Evolutionary conservation across 2,329 filamentous ascomycete genomes (phyloP), one percentile per base, ranked within the genome.

Genomic region (Cercospora citrullina): DNA sequence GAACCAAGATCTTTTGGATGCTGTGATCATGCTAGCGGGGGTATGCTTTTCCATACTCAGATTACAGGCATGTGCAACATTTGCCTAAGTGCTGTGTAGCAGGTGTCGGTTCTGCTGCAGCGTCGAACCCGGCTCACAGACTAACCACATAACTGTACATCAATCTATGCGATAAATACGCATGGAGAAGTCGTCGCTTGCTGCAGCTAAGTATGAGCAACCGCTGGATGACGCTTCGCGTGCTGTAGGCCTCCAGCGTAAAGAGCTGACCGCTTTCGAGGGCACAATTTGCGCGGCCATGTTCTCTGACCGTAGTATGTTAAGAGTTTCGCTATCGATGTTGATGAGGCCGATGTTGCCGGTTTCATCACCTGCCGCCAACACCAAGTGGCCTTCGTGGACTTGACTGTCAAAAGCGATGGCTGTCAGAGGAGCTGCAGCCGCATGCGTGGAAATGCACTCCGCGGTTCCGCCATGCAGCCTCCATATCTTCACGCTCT

Each of bases 401-500:
- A 53, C 26, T 39, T 55, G 30, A 4, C 36, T 48, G 48, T 26
- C 59, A 67, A 79, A 80, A 10, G 76, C 71, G 1, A 80, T 71
- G 10, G 79, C 77, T 5, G 79, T 80, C 36, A 78, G 75, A 6
- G 79, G 65, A 8, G 71, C 71, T 4, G 66, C 59, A 14, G 74
- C 71, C 2, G 77, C 28, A 18, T 79, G 68, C 1, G 72, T 75
- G 8, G 71, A 36, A 10, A 73, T 68, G 65, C 70, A 75, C 5
- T 75, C 69, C 1, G 69, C 69, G 4, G 68, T 68, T 4, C 65
- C 70, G 3, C 67, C 75, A 0, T 45, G 30, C 4, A 83, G 65
- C 53, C 77, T 77, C 87, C 87, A 90, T 39, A 89, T 77, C 72
- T 87, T 89, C 61, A 96, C 89, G 28, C 85, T 86, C 81, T 96